Conservation (phyloP, 176 grass and related monocot genomes). For the Aegilops umbellulata region DNA sequence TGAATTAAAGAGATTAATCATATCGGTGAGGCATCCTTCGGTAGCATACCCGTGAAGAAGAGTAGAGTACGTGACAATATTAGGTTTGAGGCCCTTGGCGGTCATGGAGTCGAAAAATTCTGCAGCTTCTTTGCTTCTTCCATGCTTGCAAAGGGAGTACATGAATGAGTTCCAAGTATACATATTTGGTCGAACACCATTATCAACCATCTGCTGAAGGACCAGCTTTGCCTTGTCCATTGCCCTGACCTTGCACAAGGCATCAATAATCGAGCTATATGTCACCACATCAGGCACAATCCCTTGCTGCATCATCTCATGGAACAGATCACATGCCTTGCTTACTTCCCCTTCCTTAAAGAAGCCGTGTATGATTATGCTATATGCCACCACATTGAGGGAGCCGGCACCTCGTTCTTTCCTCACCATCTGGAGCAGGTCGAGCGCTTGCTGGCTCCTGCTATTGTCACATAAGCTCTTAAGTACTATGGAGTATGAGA, state of each 20-base stretch:
- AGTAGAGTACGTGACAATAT: background rate
- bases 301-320: background rate
- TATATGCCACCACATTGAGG: conserved; percentile 18
- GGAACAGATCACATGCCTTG: background rate
- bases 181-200: background rate
- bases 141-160: background rate
- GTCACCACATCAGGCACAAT: background rate
- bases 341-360: background rate
- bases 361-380: background rate
- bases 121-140: background rate
- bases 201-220: background rate
- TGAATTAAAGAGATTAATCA: background rate
- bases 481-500: conserved; percentile 13
- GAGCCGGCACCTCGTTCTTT: background rate
- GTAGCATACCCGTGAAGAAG: background rate
- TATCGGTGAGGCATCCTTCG: background rate
- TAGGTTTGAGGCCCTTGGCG: background rate
- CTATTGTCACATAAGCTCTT: conserved; percentile 15
- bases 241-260: background rate
- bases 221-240: background rate
- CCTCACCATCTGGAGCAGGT: conserved; percentile 16
- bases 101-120: background rate
- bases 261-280: background rate
- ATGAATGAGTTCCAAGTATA: background rate
- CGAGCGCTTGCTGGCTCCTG: background rate